Conservation (phyloP, 176 grass and related monocot species). For the Avena sativa region DNA sequence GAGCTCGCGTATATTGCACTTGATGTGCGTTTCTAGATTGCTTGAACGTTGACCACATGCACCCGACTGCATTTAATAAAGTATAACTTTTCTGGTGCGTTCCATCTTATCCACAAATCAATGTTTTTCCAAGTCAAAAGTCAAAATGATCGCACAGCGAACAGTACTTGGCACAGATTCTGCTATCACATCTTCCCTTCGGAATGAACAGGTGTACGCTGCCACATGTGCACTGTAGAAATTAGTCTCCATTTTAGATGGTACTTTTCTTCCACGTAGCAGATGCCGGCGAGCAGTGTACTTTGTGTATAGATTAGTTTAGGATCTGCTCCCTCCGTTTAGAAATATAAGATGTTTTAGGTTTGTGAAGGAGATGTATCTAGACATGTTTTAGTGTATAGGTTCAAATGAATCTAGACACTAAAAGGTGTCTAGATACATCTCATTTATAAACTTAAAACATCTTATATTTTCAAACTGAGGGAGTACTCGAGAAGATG, state of each 20-base stretch:
- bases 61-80: neutral
- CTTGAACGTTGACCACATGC: neutral
- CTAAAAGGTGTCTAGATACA: no score
- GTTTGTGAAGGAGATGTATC: no score
- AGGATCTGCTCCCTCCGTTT: neutral
- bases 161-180: neutral
- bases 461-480: no score
- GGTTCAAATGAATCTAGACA: no score
- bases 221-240: neutral
- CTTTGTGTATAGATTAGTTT: neutral
- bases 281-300: neutral
- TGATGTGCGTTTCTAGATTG: neutral
- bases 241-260: no score
- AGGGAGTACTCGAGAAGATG: neutral
- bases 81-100: neutral
- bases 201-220: neutral
- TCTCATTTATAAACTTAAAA: no score
- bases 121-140: neutral
- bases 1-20: neutral
- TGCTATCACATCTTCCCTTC: neutral
- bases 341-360: no score
- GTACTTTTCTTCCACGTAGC: no score
- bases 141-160: no score
- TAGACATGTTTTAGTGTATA: no score
- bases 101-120: slow-evolving; percentile 2